These are phyloP conservation scores for Penicillium sp. DNA, from an alignment of 2,329 filamentous ascomycete species.

Conservation along the genomic window DNA sequence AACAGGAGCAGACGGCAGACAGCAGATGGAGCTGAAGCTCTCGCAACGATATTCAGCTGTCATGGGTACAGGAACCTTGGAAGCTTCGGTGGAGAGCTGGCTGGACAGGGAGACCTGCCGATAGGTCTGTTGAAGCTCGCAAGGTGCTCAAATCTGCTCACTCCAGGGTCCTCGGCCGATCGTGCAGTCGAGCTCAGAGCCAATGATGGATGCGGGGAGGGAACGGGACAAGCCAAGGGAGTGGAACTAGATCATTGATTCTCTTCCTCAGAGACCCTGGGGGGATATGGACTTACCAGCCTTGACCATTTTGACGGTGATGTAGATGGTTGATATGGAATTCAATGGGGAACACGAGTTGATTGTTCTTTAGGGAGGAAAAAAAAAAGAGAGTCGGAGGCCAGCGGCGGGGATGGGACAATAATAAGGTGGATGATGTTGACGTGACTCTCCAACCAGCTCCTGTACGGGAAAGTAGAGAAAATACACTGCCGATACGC, in stretches of 20 bases:
- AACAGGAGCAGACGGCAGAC: no score
- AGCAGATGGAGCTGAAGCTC: no score
- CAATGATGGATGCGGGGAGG: background rate
- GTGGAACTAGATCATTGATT: constrained; percentile 2
- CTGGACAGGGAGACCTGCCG: constrained; percentile 7
- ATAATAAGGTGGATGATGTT: no score
- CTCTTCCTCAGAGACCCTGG: constrained; percentile 12
- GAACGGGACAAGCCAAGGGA: background rate
- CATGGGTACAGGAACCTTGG: background rate
- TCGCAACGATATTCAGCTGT: no score
- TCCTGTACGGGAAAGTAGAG: background rate
- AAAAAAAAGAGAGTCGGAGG: background rate
- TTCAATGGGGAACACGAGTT: constrained; percentile 7
- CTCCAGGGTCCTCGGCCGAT: constrained; percentile 30
- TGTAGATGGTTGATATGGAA: constrained; percentile 15
- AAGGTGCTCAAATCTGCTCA: constrained; percentile 43
- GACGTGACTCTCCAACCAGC: background rate
- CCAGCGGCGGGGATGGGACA: background rate
- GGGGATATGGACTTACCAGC: constrained; percentile 62
- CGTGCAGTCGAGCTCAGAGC: constrained; percentile 15
- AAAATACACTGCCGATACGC: constrained; percentile 6
- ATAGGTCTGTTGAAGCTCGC: constrained; percentile 15
- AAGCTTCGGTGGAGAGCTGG: constrained; percentile 8
- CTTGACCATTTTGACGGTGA: constrained; percentile 90
- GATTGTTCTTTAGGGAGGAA: background rate